Base-by-base conservation (phyloP, 345 rosid genomes). In the Populus nigra region DNA sequence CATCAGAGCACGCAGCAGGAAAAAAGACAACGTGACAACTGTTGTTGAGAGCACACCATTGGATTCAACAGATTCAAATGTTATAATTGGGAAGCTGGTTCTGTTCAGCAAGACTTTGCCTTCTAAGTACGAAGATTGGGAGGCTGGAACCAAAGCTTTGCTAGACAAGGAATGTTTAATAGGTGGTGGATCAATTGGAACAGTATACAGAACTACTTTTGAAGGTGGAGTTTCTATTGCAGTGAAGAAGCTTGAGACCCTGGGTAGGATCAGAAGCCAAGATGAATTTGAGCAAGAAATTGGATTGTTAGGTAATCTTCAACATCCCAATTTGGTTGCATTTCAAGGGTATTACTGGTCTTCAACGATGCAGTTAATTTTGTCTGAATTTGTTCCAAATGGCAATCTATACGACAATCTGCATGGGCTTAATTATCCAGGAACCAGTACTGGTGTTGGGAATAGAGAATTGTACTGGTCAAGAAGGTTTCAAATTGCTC, bases 321-420 rank as follows among this genome's bases (percentile, higher is more conserved):
- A 72, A 50, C 98, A 96, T 77, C 88, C 77, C 5, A 93, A 92
- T 86, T 86, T 96, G 65, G 94, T 91, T 80, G 80, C 94, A 41
- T 87, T 91, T 76, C 99, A 91, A 81, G 99, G 98, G 75, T 92
- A 91, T 73, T 96, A 93, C 84, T 93, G 97, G 88, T 96, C 99
- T 31, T 76, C 93, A 9, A 80, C 94, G 55, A 90, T 91, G 96
- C 94, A 90, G 86, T 79, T 96, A 73, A 88, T 96, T 79, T 77
- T 96, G 73, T 86, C 96, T 3, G 98, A 93, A 41, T 96, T 87
- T 69, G 81, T 90, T 75, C 77, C 91, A 1, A 92, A 92, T 0
- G 96, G 99, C 67, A 93, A 87, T 80, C 88, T 96, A 55, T 93
- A 90, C 71, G 93, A 93, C 72, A 91, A 93, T 79, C 86, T 96